Percentiles rank a stretch among this genome's conserved stretches.
Conservation (phyloP, 202 grass and related monocot species). For the Bolboschoenoplectus hybrid region DNA sequence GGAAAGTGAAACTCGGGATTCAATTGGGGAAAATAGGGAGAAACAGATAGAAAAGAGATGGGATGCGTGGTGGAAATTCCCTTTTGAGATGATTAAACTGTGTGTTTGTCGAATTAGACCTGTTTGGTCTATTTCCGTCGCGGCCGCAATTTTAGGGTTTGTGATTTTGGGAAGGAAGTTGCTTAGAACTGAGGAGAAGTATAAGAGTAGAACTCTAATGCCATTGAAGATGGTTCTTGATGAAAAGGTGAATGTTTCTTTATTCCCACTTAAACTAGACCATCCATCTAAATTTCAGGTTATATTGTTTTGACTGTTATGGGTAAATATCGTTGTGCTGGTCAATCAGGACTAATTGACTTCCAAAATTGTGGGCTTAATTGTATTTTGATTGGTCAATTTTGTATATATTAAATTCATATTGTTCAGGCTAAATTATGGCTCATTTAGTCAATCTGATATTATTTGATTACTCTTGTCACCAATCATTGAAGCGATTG, state of each 20-base stretch:
- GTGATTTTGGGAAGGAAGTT: slow-evolving; percentile 61
- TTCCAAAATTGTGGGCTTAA: not conserved
- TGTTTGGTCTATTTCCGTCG: slow-evolving; percentile 68
- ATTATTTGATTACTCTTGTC: not conserved
- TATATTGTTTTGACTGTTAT: not conserved
- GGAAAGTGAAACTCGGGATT: slow-evolving; percentile 36
- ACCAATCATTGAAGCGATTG: slow-evolving; percentile 19
- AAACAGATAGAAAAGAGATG: slow-evolving; percentile 13
- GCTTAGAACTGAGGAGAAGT: slow-evolving; percentile 51
- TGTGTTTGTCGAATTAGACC: slow-evolving; percentile 56
- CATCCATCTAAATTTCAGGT: not conserved
- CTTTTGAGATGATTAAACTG: slow-evolving; percentile 60
- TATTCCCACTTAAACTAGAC: not conserved
- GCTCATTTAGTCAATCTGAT: not conserved
- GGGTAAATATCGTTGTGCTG: not conserved
- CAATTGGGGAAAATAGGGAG: slow-evolving; percentile 21
- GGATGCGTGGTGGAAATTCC: slow-evolving; percentile 55
- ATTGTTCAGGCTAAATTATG: not conserved
- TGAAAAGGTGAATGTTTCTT: slow-evolving; percentile 59
- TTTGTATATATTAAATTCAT: not conserved
- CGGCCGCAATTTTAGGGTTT: slow-evolving; percentile 62
- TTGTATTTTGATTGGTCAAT: not conserved
- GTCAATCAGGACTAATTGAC: not conserved
- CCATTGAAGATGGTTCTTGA: slow-evolving; percentile 59
- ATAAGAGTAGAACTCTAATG: slow-evolving; percentile 49